These are phyloP conservation scores for Pichia norvegensis DNA, from an alignment of 1,139 yeast species.

Conservation along the genomic window DNA sequence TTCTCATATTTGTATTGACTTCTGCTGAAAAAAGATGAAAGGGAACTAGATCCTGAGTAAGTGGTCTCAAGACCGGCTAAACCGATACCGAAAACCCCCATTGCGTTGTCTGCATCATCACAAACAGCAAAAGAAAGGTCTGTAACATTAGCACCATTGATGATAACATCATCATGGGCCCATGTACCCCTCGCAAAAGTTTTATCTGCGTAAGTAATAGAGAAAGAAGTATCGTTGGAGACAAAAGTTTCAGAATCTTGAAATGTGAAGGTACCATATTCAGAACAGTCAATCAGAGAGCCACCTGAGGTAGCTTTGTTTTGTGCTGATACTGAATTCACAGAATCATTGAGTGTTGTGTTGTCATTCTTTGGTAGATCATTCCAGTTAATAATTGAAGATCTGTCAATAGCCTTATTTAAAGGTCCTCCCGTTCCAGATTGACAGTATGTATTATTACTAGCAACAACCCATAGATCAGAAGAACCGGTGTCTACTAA, in stretches of 20 bases:
- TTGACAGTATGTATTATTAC: slow-evolving; percentile 28
- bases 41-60: slow-evolving; percentile 11
- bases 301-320: slow-evolving; percentile 1
- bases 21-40: slow-evolving; percentile 16
- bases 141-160: slow-evolving; percentile 37
- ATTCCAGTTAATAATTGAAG: slow-evolving; percentile 7
- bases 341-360: background rate
- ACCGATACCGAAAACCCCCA: slow-evolving; percentile 59
- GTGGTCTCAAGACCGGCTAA: slow-evolving; percentile 45
- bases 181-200: slow-evolving; percentile 55
- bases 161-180: slow-evolving; percentile 48
- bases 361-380: background rate
- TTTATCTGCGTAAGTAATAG: slow-evolving; percentile 55
- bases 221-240: slow-evolving; percentile 39
- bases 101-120: slow-evolving; percentile 40
- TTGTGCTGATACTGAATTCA: background rate
- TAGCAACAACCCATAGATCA: slow-evolving; percentile 51
- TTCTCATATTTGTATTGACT: slow-evolving; percentile 37
- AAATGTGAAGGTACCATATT: slow-evolving; percentile 46
- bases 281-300: slow-evolving; percentile 30
- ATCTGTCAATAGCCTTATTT: slow-evolving; percentile 4
- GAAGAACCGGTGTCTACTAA: slow-evolving; percentile 64
- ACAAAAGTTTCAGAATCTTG: slow-evolving; percentile 38
- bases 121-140: slow-evolving; percentile 52
- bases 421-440: slow-evolving; percentile 13